Percentiles rank a stretch among this genome's conserved stretches.
Conservation (phyloP, 305 asterid genomes). For the Fraxinus angustifolia region DNA sequence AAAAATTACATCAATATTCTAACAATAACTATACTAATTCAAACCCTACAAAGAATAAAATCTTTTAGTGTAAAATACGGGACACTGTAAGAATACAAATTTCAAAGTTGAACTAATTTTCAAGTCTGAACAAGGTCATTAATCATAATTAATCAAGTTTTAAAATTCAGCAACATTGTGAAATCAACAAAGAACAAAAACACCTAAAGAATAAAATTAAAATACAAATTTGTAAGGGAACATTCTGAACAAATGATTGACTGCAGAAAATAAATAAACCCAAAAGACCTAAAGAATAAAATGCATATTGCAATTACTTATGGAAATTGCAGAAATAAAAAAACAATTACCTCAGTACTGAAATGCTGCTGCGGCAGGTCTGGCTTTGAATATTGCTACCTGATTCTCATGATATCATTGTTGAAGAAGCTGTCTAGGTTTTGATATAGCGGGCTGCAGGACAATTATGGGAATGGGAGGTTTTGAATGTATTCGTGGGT, state of each 20-base stretch:
- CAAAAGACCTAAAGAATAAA: neutral
- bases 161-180: neutral
- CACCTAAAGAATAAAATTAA: neutral
- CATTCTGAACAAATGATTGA: neutral
- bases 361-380: neutral
- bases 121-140: neutral
- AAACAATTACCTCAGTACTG: neutral
- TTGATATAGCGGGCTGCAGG: no score
- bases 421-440: no score
- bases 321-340: neutral
- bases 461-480: no score
- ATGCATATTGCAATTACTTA: neutral
- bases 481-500: no score
- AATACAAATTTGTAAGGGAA: neutral
- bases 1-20: no score
- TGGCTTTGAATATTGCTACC: no score
- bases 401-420: no score
- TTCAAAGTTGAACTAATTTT: neutral
- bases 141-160: neutral
- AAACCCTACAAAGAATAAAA: neutral
- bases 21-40: neutral
- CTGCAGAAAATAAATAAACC: neutral
- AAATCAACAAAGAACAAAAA: neutral
- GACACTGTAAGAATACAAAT: neutral
- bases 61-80: neutral